Base-by-base conservation (phyloP, 495 filamentous ascomycete species). In the Penicillium atrosanguineum region DNA sequence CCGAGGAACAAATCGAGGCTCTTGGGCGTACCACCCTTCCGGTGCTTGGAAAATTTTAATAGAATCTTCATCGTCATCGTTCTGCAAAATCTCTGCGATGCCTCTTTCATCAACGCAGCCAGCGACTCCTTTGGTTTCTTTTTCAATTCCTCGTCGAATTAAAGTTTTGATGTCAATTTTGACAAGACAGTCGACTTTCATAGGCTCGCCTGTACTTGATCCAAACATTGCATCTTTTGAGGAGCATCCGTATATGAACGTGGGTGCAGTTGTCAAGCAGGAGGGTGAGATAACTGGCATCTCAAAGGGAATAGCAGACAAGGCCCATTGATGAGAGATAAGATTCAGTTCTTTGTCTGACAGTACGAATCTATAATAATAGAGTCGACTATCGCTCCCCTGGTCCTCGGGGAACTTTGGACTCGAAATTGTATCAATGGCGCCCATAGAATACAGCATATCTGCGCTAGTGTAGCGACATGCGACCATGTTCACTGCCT, bases 341-440 rank as follows among this genome's bases (percentile, higher is more conserved):
- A 5, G 7, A 7, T 48, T 48, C 1, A 38, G 20, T 6, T 55
- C 6, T 6, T 18, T 21, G 15, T 37, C 38, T 16, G 45, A 48
- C 9, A 48, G 52, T 21, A 43, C 16, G 60, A 87, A 87, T 37
- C 70, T 67, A 57, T 86, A 87, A 54, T 86, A 87, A 59, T 87
- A 87, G 6, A 88, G 72, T 20, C 83, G 77, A 50, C 83, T 86
- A 57, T 87, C 80, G 42, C 85, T 82, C 52, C 76, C 76, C 46
- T 83, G 80, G n/a, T 59, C 55, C 26, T 53, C 50, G 3, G 28
- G 28, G 7, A 31, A 31, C 7, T 1, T 31, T 31, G 28, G 28
- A 31, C 7, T 8, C 28, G 28, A 12, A 31, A 80, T 83, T 11
- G 74, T 68, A 11, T 69, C 62, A 16, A 88, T 63, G 48, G 80